Evolutionary conservation across 371 early-diverging fungal species (phyloP).

Genomic region (Haplosporangium sp.): DNA sequence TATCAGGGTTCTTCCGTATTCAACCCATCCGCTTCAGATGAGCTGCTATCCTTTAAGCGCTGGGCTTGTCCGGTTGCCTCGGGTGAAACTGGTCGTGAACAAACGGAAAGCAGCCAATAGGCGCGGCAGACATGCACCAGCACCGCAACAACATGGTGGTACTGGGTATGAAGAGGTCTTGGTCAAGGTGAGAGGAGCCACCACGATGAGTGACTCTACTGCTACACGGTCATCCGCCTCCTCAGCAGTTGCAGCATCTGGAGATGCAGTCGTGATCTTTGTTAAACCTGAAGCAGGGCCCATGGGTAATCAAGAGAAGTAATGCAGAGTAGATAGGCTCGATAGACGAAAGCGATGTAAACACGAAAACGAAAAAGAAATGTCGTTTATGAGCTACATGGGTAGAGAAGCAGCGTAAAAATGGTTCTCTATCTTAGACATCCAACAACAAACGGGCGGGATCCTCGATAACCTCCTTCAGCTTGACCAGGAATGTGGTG

Average conservation of each 20-base stretch:
- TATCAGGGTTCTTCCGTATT: conserved; percentile 67
- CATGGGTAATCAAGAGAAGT: conserved; percentile 2
- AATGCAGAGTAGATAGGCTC: not conserved
- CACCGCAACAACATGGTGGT: conserved; percentile 9
- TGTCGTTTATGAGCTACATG: not conserved
- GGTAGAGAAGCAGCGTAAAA: not conserved
- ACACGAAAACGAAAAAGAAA: not conserved
- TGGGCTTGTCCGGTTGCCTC: conserved; percentile 65
- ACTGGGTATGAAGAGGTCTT: conserved; percentile 28
- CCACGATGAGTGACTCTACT: not conserved
- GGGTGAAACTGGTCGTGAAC: conserved; percentile 59
- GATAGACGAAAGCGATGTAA: not conserved
- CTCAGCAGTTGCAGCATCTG: not conserved
- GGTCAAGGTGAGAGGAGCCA: conserved; percentile 34
- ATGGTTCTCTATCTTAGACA: conserved; percentile 60
- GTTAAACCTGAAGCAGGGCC: conserved; percentile 48
- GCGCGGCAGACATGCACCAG: conserved; percentile 12
- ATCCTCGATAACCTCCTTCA: conserved; percentile 97
- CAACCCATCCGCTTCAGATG: conserved; percentile 37
- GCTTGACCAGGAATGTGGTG: conserved; percentile 94
- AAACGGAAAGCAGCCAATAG: conserved; percentile 19
- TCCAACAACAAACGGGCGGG: conserved; percentile 91
- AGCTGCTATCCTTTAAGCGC: conserved; percentile 60
- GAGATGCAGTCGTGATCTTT: conserved; percentile 46
- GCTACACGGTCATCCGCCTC: not conserved